Evolutionary conservation across 805 yeast species (phyloP).

Genomic region (Saturnispora hagleri): DNA sequence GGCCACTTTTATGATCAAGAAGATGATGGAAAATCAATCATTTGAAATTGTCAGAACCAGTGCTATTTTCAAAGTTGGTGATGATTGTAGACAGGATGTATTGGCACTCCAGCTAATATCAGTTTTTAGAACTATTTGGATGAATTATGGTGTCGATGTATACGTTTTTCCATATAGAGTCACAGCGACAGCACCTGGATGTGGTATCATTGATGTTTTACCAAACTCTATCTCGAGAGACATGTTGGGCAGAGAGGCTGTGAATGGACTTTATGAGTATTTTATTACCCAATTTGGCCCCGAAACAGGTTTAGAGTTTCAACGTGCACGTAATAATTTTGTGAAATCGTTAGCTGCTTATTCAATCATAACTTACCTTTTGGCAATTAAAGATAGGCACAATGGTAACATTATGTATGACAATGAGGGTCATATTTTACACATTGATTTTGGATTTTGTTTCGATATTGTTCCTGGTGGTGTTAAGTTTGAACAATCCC

Average conservation of each 20-base stretch:
- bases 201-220: conserved; percentile 96
- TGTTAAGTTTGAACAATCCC: conserved; percentile 95
- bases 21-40: neutral
- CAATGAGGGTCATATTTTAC: conserved; percentile 87
- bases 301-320: conserved; percentile 84
- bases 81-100: conserved; percentile 97
- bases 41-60: conserved; percentile 44
- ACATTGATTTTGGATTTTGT: conserved; percentile 97
- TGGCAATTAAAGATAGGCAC: conserved; percentile 95
- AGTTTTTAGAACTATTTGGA: conserved; percentile 86
- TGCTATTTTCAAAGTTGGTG: conserved; percentile 98
- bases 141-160: conserved; percentile 76
- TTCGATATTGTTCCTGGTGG: conserved; percentile 99
- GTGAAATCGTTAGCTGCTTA: conserved; percentile 93
- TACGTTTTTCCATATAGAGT: conserved; percentile 91
- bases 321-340: conserved; percentile 84
- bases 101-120: conserved; percentile 87
- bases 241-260: conserved; percentile 98
- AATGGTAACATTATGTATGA: conserved; percentile 98
- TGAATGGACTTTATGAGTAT: conserved; percentile 90
- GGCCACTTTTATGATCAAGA: conserved; percentile 83
- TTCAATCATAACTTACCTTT: conserved; percentile 78
- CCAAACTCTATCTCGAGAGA: conserved; percentile 95
- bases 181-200: conserved; percentile 98
- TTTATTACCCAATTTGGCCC: conserved; percentile 89